Evolutionary conservation across 2,329 filamentous ascomycete genomes (phyloP), one percentile per base, ranked within the genome.

Genomic region (Ophiocordyceps polyrhachis-furcata): DNA sequence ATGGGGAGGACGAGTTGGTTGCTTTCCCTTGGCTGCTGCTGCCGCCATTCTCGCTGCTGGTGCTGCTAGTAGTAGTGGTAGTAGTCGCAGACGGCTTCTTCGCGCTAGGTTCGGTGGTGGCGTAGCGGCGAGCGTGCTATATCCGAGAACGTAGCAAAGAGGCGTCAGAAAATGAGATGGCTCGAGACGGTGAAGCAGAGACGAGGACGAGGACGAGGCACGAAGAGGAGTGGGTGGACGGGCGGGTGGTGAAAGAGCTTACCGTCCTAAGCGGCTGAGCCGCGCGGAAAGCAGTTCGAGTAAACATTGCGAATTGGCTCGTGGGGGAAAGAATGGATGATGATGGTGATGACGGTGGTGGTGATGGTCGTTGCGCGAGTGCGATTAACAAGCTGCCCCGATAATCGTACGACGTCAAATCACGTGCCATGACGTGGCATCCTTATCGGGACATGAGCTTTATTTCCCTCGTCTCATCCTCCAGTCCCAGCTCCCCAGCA

Each of bases 221-320:
- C 25, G 25, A 28, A n/a, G 13, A 15, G 2, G 23, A 19, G 21
- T 9, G 31, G 19, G 17, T 14, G 14, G 14, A n/a, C 3, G n/a
- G 37, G 21, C n/a, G 13, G 11, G 3, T 14, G 42, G 17, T 20
- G 32, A n/a, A 15, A 4, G 32, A 46, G 55, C 73, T 58, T 66
- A 83, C 80, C 66, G 73, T 73, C 62, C 70, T 75, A 52, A 83
- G 61, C 52, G 80, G 78, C 65, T 77, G 75, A 45, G 72, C 71
- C 53, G 70, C 72, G 58, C 79, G 73, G 58, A 82, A 70, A 50
- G 69, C 67, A 55, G 76, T 70, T 68, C 80, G 70, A 49, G 79
- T 70, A 57, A 84, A 81, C 78, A 85, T 82, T 13, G n/a, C 9
- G 13, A 31, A 31, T 19, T 20, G 17, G 17, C 38, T 38, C 37